Evolutionary conservation across 257 asterid genomes (phyloP).

Genomic region (Fraxinus anomala): DNA sequence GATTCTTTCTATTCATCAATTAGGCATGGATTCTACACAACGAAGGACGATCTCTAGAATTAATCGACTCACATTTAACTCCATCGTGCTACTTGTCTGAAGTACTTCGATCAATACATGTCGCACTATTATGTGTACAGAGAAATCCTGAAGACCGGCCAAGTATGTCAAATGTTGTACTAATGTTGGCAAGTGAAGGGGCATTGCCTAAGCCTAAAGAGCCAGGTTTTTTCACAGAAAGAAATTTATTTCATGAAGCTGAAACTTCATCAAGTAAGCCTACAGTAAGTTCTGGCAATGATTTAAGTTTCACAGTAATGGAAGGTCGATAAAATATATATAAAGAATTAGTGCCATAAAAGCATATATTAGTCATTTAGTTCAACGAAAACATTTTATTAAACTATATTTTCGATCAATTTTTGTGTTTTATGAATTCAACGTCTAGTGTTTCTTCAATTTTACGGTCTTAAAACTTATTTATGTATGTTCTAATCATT

Average conservation of each 20-base stretch:
- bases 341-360: not conserved
- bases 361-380: not conserved
- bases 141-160: constrained; percentile 30
- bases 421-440: too few relatives aligned
- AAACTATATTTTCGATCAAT: too few relatives aligned
- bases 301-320: constrained; percentile 17
- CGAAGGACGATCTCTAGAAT: constrained; percentile 29
- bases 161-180: constrained; percentile 33
- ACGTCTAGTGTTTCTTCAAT: too few relatives aligned
- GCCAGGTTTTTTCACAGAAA: constrained; percentile 24
- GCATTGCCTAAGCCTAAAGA: constrained; percentile 27
- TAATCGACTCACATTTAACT: constrained; percentile 5
- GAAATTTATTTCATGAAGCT: constrained; percentile 18
- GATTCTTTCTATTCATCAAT: not conserved
- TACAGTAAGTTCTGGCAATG: constrained; percentile 17
- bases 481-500: too few relatives aligned
- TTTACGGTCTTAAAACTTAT: too few relatives aligned
- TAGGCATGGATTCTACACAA: constrained; percentile 36
- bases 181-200: constrained; percentile 32
- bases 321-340: constrained; percentile 17
- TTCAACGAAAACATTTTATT: too few relatives aligned
- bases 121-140: constrained; percentile 32
- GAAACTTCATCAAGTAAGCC: constrained; percentile 21
- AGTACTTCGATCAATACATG: constrained; percentile 27
- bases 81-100: constrained; percentile 20